phyloP scores from a whole-genome alignment of 805 yeast species.

The Candida suzukii region DNA sequence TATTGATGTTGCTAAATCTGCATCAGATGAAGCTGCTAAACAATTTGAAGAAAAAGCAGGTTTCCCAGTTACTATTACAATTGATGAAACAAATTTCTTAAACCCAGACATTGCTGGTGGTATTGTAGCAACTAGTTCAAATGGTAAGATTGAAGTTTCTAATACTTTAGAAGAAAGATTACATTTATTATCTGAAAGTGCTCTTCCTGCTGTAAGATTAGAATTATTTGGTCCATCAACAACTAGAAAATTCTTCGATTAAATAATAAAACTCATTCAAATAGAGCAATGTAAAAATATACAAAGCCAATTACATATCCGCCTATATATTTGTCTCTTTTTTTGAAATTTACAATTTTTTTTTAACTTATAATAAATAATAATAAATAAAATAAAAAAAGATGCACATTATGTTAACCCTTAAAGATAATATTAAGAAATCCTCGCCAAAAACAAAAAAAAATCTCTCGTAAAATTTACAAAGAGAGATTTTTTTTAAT shows the following conservation, averaged over 20 bases:
- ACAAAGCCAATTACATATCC: too few relatives aligned
- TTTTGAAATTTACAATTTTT: too few relatives aligned
- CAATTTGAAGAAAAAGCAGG: slow-evolving; percentile 59
- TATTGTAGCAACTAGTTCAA: slow-evolving; percentile 57
- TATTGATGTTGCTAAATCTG: slow-evolving; percentile 51
- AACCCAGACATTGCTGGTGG: slow-evolving; percentile 78
- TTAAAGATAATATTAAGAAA: too few relatives aligned
- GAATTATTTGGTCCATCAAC: slow-evolving; percentile 83
- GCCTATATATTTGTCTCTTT: too few relatives aligned
- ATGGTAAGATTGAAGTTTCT: slow-evolving; percentile 81
- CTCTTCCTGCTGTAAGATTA: slow-evolving; percentile 87
- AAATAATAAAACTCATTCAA: slow-evolving; percentile 8
- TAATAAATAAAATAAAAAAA: too few relatives aligned
- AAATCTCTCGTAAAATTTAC: too few relatives aligned
- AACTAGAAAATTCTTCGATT: slow-evolving; percentile 88
- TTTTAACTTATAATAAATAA: too few relatives aligned
- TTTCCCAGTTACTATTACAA: slow-evolving; percentile 43
- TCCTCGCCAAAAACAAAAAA: too few relatives aligned
- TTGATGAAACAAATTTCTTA: slow-evolving; percentile 54
- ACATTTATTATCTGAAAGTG: slow-evolving; percentile 69
- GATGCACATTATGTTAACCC: too few relatives aligned
- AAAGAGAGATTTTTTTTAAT: too few relatives aligned
- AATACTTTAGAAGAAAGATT: slow-evolving; percentile 95
- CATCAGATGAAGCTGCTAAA: slow-evolving; percentile 52
- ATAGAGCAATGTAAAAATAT: not conserved